Evolutionary conservation across 148 eudicot genomes (phyloP).

Genomic region (Selenicereus undatus): DNA sequence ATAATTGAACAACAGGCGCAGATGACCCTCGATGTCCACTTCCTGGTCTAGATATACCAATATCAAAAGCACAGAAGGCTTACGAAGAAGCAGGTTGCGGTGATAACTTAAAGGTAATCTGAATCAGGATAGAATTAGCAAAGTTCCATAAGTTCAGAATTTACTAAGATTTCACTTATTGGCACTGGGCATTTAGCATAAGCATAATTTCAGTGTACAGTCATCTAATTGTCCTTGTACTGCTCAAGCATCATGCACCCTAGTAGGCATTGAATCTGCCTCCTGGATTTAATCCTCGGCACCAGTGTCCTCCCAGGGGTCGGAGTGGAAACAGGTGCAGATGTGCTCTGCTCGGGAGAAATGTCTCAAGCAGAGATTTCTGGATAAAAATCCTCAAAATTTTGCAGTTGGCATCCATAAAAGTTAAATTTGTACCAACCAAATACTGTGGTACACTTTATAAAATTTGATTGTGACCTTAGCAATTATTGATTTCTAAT

Average conservation of each 20-base stretch:
- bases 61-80: slow-evolving; percentile 37
- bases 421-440: too few relatives aligned
- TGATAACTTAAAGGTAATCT: slow-evolving; percentile 64
- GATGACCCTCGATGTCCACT: slow-evolving; percentile 84
- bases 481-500: background rate
- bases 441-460: background rate
- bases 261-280: too few relatives aligned
- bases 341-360: too few relatives aligned
- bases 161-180: background rate
- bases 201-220: background rate
- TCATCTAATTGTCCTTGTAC: too few relatives aligned
- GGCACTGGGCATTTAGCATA: background rate
- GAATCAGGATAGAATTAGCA: background rate
- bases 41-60: slow-evolving; percentile 57
- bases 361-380: background rate
- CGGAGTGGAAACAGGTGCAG: too few relatives aligned
- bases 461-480: background rate
- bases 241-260: too few relatives aligned
- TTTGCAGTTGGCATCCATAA: background rate
- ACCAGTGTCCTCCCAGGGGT: too few relatives aligned
- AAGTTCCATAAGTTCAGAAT: background rate
- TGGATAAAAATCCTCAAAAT: background rate
- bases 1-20: slow-evolving; percentile 45
- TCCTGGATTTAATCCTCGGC: too few relatives aligned
- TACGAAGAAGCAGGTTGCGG: slow-evolving; percentile 44